A percentile compares a stretch with the other conserved stretches of the same genome.
Conservation (phyloP, 345 rosid genomes). For the Acer negundo region DNA sequence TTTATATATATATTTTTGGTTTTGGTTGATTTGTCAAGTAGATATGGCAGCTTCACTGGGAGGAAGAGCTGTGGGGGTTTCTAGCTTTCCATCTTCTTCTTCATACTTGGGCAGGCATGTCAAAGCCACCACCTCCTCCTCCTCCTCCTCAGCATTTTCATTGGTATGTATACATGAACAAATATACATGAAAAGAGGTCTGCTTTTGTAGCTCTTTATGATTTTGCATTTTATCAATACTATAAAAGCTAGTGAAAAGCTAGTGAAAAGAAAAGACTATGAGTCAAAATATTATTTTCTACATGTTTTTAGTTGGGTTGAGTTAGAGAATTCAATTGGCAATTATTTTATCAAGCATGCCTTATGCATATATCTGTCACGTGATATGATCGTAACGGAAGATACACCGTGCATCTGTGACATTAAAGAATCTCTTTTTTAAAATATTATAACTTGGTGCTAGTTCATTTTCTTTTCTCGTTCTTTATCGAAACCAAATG, state of each 20-base stretch:
- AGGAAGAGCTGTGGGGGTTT: constrained; percentile 55
- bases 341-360: too few relatives aligned
- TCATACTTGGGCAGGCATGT: constrained; percentile 35
- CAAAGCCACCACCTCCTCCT: constrained; percentile 22
- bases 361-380: too few relatives aligned
- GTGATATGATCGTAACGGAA: too few relatives aligned
- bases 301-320: background rate
- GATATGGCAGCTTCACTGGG: constrained; percentile 50
- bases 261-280: background rate
- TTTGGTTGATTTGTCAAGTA: background rate
- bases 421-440: too few relatives aligned
- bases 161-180: constrained; percentile 40
- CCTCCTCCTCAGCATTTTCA: constrained; percentile 30
- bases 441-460: too few relatives aligned
- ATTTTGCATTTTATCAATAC: background rate
- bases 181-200: background rate
- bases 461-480: background rate
- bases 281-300: too few relatives aligned
- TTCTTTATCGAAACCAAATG: background rate
- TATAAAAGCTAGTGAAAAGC: background rate
- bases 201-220: background rate
- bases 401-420: too few relatives aligned
- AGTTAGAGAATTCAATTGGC: background rate
- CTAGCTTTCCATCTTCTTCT: constrained; percentile 60
- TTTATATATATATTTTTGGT: background rate